Evolutionary conservation across 352 stramenopile species (phyloP), one percentile per base, ranked within the genome.

Genomic region (Phytophthora nicotianae): DNA sequence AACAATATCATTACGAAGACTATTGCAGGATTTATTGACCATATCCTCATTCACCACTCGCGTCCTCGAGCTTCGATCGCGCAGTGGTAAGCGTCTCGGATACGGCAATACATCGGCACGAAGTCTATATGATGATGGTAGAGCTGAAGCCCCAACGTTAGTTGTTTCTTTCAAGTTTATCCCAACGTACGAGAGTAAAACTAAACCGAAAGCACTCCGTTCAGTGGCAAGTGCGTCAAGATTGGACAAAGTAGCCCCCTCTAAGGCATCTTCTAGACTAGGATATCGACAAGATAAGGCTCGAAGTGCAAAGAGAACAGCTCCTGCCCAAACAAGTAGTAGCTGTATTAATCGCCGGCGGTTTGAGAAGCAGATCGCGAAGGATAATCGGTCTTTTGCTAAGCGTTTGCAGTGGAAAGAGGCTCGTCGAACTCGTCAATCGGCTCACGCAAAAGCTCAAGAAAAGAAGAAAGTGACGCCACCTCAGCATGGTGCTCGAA

Each of bases 301-400:
- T 40, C 37, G 14, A 20, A 63, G 11, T 40, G 55, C 51, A 20
- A 58, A 43, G 11, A 40, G 45, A 48, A 21, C 19, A 45, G 24
- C 21, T 7, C 58, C 72, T 52, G 27, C 77, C 58, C 54, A 74
- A 63, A 69, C 70, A 8, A 88, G 77, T 47, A 89, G 79, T 56
- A 91, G 79, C 40, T 61, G 47, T 20, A 81, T 89, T 40, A 89
- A 91, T 54, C 72, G 82, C 11, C 62, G 62, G 16, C 62, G 63
- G 23, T 85, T 88, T 48, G 79, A 82, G 53, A 79, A 81, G 29
- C 65, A 91, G 41, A 42, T 91, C 4, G 77, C 77, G 5, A 57
- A 62, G 16, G 77, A 91, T 11, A 91, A 91, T 58, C 64, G 65
- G 19, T 83, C 75, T 17, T 76, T 88, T 19, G 76, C 77, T 19